Percentiles rank a stretch among this genome's conserved stretches.
phyloP scores from a whole-genome alignment of 2,329 filamentous ascomycete species.

The Neopestalotiopsis sp. region DNA sequence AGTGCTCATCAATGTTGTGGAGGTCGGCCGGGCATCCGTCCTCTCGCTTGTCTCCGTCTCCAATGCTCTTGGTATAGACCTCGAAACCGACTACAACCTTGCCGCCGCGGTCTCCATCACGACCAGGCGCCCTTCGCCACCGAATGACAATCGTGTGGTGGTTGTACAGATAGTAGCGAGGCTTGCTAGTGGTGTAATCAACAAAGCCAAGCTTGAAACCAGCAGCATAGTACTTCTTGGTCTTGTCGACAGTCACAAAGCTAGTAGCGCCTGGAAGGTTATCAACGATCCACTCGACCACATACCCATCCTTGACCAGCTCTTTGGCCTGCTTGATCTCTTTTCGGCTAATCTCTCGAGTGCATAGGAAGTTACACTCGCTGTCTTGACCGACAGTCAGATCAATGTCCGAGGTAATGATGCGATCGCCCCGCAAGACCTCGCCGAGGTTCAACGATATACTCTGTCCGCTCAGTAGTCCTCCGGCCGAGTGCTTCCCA shows the following conservation, averaged over 20 bases:
- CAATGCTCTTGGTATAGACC: slow-evolving; percentile 86
- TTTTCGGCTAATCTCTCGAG: slow-evolving; percentile 64
- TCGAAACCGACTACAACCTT: slow-evolving; percentile 89
- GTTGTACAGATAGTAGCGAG: slow-evolving; percentile 81
- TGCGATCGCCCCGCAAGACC: slow-evolving; percentile 84
- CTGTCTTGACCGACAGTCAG: slow-evolving; percentile 78
- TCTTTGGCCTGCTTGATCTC: slow-evolving; percentile 72
- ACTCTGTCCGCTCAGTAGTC: slow-evolving; percentile 76
- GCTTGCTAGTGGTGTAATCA: slow-evolving; percentile 64
- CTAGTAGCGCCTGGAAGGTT: slow-evolving; percentile 88
- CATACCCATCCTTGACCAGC: slow-evolving; percentile 78
- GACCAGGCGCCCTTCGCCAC: slow-evolving; percentile 73
- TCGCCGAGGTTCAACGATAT: slow-evolving; percentile 86
- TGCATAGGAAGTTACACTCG: slow-evolving; percentile 76
- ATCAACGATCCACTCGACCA: slow-evolving; percentile 93
- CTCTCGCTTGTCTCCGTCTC: slow-evolving; percentile 61
- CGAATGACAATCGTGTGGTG: slow-evolving; percentile 86
- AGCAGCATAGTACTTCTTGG: slow-evolving; percentile 84
- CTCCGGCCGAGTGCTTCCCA: slow-evolving; percentile 68
- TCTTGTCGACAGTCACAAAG: slow-evolving; percentile 86
- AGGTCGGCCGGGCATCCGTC: slow-evolving; percentile 73
- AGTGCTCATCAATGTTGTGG: slow-evolving; percentile 63
- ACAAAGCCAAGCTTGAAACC: slow-evolving; percentile 88
- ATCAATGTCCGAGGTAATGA: slow-evolving; percentile 83
- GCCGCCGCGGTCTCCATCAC: slow-evolving; percentile 70